A percentile compares a stretch with the other conserved stretches of the same genome.
Conservation (phyloP, 2,329 filamentous ascomycete species). For the Remersonia thermophila region DNA sequence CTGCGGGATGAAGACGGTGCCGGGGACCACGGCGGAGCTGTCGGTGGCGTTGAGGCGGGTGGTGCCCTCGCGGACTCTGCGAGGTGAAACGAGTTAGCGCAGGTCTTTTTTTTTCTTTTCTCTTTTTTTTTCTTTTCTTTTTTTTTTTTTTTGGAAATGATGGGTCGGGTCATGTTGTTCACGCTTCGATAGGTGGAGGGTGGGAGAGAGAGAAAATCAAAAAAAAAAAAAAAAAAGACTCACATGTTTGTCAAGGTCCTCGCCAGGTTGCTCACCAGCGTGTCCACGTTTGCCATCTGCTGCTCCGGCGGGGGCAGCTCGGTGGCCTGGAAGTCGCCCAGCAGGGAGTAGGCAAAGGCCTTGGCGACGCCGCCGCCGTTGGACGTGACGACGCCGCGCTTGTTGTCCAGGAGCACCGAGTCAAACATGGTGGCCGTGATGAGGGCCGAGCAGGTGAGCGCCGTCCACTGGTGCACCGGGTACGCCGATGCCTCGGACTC, state of each 20-base stretch:
- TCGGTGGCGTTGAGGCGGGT: background rate
- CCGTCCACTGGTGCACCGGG: constrained; percentile 12
- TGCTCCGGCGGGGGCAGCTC: constrained; percentile 4
- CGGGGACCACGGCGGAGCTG: constrained; percentile 3
- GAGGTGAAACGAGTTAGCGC: no score
- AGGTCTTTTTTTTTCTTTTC: no score
- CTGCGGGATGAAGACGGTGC: constrained; percentile 11
- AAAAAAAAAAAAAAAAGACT: no score
- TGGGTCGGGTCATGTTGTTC: no score
- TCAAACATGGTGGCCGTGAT: background rate
- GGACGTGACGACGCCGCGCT: background rate
- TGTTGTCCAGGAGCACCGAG: background rate
- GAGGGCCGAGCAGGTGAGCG: constrained; percentile 5
- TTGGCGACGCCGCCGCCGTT: constrained; percentile 12
- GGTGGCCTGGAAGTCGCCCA: constrained; percentile 10
- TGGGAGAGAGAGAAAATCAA: no score
- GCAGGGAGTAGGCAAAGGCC: constrained; percentile 10
- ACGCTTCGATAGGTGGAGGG: no score
- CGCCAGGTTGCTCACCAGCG: constrained; percentile 9
- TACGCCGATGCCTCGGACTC: constrained; percentile 5
- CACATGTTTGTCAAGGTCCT: constrained; percentile 11
- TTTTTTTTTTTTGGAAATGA: no score
- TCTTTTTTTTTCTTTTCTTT: no score
- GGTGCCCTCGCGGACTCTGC: constrained; percentile 2
- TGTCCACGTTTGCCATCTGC: constrained; percentile 9